Base-by-base conservation (phyloP, 768 basidiomycete genomes). In the Termitomyces sp. region DNA sequence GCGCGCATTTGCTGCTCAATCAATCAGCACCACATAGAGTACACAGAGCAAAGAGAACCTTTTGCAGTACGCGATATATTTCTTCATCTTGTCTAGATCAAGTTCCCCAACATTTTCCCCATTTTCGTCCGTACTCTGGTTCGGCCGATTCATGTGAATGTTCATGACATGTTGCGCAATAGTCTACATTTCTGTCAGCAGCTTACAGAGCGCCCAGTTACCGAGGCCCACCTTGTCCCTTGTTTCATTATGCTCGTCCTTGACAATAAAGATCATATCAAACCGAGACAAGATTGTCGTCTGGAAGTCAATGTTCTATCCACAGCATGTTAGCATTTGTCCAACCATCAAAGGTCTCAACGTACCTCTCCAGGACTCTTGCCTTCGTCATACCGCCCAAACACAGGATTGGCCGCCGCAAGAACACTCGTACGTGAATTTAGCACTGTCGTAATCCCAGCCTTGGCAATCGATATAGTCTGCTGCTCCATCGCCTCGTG, bases 401-500 rank as follows among this genome's bases (percentile, higher is more conserved):
- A 98, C 11, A 99, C 94, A 1, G 96, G 96, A 74, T 99, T 99
- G 2, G 96, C 96, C 1, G 96, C 96, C 1, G 96, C 96, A 45
- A 99, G 82, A 4, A 98, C 96, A 61, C 92, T 95, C 0, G 97
- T 98, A 41, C 96, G 77, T 1, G 95, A 95, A 73, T 99, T 99
- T 12, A 99, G 76, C 6, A 98, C 93, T 2, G 96, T 99, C 0
- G 97, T 98, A 57, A 99, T 99, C 61, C 96, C 97, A 4, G 97
- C 97, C 71, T 99, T 98, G 18, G 96, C 96, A 63, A 99, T 98
- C 2, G 97, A 98, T 65, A 99, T 98, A 0, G 97, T 99, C 68
- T 98, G 96, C 69, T 99, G 97, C 68, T 99, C 97, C 97, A 99
- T 99, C 15, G 96, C 97, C 76, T 98, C 97, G 73, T 98, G 97